Evolutionary conservation across 2,329 filamentous ascomycete species (phyloP).

Genomic region (Aspergillus fructus): DNA sequence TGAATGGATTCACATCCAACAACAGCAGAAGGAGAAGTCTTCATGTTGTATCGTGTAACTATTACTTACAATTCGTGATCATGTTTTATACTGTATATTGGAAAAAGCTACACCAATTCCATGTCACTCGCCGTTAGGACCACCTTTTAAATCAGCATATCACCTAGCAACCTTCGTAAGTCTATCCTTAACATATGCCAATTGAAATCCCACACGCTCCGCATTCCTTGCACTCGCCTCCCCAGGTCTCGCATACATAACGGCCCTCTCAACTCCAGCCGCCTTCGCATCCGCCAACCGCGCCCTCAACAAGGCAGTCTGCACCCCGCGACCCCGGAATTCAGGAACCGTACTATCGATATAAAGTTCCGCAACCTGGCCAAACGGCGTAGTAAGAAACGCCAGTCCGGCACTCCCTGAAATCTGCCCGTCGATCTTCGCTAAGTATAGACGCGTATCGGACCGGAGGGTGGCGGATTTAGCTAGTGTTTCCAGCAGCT

Average conservation of each 20-base stretch:
- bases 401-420: conserved; percentile 11
- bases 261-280: conserved; percentile 13
- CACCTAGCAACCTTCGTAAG: neutral
- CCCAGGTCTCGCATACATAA: conserved; percentile 13
- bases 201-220: conserved; percentile 18
- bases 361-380: conserved; percentile 19
- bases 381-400: conserved; percentile 14
- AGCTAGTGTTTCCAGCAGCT: neutral
- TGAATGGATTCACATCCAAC: too few relatives aligned
- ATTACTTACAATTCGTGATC: too few relatives aligned
- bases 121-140: too few relatives aligned
- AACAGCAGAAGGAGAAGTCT: too few relatives aligned
- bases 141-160: too few relatives aligned
- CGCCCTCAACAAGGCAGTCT: conserved; percentile 15
- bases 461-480: conserved; percentile 1
- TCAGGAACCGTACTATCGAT: conserved; percentile 18
- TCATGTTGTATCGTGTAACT: too few relatives aligned
- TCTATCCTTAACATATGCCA: conserved; percentile 18
- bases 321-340: conserved; percentile 18
- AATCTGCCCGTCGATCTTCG: conserved; percentile 3
- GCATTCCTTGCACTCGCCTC: conserved; percentile 18
- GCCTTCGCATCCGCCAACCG: conserved; percentile 17
- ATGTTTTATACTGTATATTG: too few relatives aligned
- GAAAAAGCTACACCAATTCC: too few relatives aligned
- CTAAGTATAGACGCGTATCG: conserved; percentile 18